Percentiles rank a stretch among this genome's conserved stretches.
Conservation (phyloP, 495 filamentous ascomycete species). For the Viridothelium virens region DNA sequence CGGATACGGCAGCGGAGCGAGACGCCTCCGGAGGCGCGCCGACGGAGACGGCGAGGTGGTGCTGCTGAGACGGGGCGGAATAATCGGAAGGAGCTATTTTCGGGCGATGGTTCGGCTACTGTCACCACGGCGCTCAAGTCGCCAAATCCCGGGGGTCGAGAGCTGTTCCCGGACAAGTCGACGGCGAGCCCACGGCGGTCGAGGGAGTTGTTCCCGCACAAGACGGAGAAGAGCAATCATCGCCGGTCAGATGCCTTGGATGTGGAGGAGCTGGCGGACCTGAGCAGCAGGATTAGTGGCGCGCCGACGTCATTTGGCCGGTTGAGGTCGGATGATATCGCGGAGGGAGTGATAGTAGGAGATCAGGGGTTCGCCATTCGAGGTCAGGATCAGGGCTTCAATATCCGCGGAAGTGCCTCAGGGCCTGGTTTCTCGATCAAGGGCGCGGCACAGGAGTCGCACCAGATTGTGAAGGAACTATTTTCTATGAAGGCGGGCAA, state of each 20-base stretch:
- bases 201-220: constrained; percentile 65
- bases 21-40: constrained; percentile 15
- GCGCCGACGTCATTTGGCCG: constrained; percentile 14
- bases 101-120: not conserved
- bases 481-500: constrained; percentile 27
- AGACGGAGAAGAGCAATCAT: constrained; percentile 47
- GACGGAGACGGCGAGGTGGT: constrained; percentile 13
- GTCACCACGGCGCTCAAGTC: constrained; percentile 12
- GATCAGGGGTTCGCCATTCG: constrained; percentile 26
- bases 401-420: not conserved
- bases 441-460: constrained; percentile 21
- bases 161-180: constrained; percentile 29
- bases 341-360: not conserved
- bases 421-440: constrained; percentile 21
- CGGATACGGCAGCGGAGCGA: constrained; percentile 18
- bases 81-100: constrained; percentile 15
- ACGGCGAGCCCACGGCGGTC: constrained; percentile 11
- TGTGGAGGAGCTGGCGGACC: constrained; percentile 47
- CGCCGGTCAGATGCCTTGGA: constrained; percentile 60
- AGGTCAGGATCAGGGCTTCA: constrained; percentile 14
- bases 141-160: constrained; percentile 19
- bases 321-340: constrained; percentile 12
- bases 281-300: constrained; percentile 21
- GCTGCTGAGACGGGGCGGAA: not conserved
- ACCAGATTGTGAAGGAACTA: constrained; percentile 23